phyloP scores from a whole-genome alignment of 75 land plant genomes.

The Cunninghamia lanceolata region DNA sequence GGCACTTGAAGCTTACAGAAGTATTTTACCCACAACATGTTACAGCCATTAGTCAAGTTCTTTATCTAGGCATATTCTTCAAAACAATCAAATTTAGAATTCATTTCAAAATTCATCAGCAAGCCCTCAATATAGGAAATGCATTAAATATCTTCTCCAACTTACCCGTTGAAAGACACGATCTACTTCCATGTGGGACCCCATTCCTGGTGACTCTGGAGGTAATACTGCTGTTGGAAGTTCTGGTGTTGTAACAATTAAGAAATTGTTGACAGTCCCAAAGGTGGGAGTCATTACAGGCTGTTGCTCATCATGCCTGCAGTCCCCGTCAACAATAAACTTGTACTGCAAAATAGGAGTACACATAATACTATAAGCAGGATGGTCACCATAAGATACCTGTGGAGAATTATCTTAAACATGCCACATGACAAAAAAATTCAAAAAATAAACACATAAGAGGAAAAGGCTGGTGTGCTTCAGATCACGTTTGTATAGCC shows the following conservation, averaged over 20 bases:
- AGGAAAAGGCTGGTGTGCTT: background rate
- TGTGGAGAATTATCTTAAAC: background rate
- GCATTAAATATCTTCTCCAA: background rate
- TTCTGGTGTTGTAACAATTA: slow-evolving; percentile 42
- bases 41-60: background rate
- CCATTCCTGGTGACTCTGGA: slow-evolving; percentile 23
- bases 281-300: slow-evolving; percentile 39
- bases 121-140: background rate
- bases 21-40: background rate
- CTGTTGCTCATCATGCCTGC: slow-evolving; percentile 79
- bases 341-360: slow-evolving; percentile 62
- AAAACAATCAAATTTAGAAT: background rate
- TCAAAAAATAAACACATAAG: background rate
- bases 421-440: background rate
- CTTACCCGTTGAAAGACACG: slow-evolving; percentile 48
- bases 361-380: background rate
- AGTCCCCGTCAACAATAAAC: slow-evolving; percentile 94
- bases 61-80: background rate
- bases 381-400: background rate
- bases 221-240: slow-evolving; percentile 18
- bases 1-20: background rate
- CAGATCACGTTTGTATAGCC: background rate
- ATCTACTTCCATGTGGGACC: slow-evolving; percentile 85
- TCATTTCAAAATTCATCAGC: background rate
- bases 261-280: slow-evolving; percentile 82